Base-by-base conservation (phyloP, 1,284 basidiomycete genomes). In the Puccinia novopanici region DNA sequence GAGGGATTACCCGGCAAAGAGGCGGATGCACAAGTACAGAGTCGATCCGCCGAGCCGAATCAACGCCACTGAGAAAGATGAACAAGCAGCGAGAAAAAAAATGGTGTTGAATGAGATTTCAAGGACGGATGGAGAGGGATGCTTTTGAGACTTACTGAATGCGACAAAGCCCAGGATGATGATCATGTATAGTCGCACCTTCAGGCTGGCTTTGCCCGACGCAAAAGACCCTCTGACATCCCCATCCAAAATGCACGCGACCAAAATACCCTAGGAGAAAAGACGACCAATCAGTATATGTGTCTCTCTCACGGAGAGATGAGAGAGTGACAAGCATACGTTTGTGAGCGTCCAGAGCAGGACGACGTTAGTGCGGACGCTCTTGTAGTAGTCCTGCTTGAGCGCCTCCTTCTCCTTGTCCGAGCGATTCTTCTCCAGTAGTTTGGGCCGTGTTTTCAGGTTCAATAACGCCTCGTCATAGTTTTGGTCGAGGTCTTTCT, bases 381-480 rank as follows among this genome's bases (percentile, higher is more conserved):
- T 93, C 0, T 84, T 85, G 81, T 87, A 87, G 82, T 86, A 87
- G 79, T 87, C 86, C 82, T 82, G 84, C 83, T 83, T 85, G 52
- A 82, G 54, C 75, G 61, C 68, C 81, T 84, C 82, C 75, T 86
- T 85, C 78, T 86, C 84, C 37, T 85, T 84, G 61, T 82, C 75
- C 57, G 80, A 82, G 13, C 84, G 83, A 15, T 85, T 83, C 52
- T 85, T 85, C 24, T 85, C 83, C 63, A 87, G 83, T 73, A 86
- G 83, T 83, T 86, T 86, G 0, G 82, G 92, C 37, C 90, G 88
- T 50, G 91, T 90, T 74, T 90, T 90, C 59, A 98, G 88, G 84
- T 94, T 94, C 81, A 90, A 89, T 55, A 98, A 88, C 0, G 95
- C 91, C 83, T 95, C 92, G 85, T 95, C 92, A 85, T 98, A 99